phyloP scores from a whole-genome alignment of 768 basidiomycete genomes.

The Hortiboletus flavorubellus region DNA sequence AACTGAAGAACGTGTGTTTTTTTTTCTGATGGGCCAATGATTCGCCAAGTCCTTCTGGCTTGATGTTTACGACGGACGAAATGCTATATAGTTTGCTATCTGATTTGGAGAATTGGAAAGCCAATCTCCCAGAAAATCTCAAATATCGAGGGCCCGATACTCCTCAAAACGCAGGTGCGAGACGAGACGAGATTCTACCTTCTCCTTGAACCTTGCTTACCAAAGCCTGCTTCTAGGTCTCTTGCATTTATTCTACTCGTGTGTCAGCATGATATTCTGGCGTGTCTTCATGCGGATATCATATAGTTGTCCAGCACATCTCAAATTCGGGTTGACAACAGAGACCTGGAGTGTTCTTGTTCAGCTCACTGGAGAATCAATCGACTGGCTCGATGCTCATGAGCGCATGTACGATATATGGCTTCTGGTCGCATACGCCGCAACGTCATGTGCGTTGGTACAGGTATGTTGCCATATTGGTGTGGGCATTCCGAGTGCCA shows the following conservation, averaged over 20 bases:
- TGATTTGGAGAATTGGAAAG: slow-evolving; percentile 77
- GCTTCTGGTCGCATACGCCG: slow-evolving; percentile 82
- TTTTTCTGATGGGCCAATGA: slow-evolving; percentile 4
- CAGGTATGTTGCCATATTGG: slow-evolving; percentile 55
- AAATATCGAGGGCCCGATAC: slow-evolving; percentile 72
- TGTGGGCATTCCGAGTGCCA: not conserved
- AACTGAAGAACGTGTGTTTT: not conserved
- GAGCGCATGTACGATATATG: slow-evolving; percentile 83
- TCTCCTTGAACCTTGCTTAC: slow-evolving; percentile 1
- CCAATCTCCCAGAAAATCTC: slow-evolving; percentile 71
- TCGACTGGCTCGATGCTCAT: slow-evolving; percentile 86
- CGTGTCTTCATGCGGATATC: slow-evolving; percentile 98
- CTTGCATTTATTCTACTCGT: slow-evolving; percentile 83
- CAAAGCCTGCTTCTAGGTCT: slow-evolving; percentile 50
- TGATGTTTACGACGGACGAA: slow-evolving; percentile 81
- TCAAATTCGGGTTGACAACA: slow-evolving; percentile 80
- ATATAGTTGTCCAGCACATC: slow-evolving; percentile 85
- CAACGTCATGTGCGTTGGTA: slow-evolving; percentile 85
- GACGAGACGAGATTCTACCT: not conserved
- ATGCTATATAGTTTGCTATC: slow-evolving; percentile 60
- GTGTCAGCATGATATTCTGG: slow-evolving; percentile 96
- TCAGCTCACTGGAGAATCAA: slow-evolving; percentile 68
- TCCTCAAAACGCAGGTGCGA: slow-evolving; percentile 63
- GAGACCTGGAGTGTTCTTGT: slow-evolving; percentile 78
- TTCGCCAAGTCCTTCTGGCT: slow-evolving; percentile 69